Evolutionary conservation across 164 flowering plant genomes (phyloP).

Genomic region (Macadamia integrifolia): DNA sequence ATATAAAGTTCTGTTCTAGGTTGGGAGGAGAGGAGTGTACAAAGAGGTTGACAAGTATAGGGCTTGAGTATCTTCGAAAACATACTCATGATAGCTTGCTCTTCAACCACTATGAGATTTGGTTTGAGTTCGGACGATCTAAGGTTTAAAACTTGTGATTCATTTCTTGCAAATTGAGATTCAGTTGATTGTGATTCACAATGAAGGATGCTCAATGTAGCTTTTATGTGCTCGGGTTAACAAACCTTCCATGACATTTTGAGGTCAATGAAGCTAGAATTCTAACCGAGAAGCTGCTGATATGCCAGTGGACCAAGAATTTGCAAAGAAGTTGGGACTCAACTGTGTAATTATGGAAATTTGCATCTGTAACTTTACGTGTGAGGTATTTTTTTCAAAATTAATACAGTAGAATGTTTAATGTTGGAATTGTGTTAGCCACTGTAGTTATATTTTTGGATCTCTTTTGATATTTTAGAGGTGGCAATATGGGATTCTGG

Average conservation of each 20-base stretch:
- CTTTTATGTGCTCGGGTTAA: neutral
- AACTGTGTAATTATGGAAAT: neutral
- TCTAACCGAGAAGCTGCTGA: too few relatives aligned
- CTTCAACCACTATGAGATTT: constrained; percentile 91
- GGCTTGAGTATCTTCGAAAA: constrained; percentile 79
- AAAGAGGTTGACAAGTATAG: constrained; percentile 53
- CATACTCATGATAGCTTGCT: constrained; percentile 92
- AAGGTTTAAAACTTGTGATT: constrained; percentile 25
- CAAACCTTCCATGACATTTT: neutral
- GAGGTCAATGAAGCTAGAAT: neutral
- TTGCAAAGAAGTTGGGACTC: neutral
- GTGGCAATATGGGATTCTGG: too few relatives aligned
- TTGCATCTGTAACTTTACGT: neutral
- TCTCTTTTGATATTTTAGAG: too few relatives aligned
- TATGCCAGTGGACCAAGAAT: neutral
- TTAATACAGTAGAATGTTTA: neutral
- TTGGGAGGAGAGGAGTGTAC: constrained; percentile 88
- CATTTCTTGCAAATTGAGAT: neutral
- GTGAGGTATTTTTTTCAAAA: neutral
- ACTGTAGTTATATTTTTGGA: too few relatives aligned
- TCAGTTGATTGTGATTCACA: constrained; percentile 5
- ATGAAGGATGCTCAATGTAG: neutral
- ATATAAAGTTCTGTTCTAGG: constrained; percentile 86
- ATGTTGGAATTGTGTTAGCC: neutral
- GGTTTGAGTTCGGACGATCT: constrained; percentile 76